phyloP scores from a whole-genome alignment of 1,284 basidiomycete species.

The Fomitopsis betulina region DNA sequence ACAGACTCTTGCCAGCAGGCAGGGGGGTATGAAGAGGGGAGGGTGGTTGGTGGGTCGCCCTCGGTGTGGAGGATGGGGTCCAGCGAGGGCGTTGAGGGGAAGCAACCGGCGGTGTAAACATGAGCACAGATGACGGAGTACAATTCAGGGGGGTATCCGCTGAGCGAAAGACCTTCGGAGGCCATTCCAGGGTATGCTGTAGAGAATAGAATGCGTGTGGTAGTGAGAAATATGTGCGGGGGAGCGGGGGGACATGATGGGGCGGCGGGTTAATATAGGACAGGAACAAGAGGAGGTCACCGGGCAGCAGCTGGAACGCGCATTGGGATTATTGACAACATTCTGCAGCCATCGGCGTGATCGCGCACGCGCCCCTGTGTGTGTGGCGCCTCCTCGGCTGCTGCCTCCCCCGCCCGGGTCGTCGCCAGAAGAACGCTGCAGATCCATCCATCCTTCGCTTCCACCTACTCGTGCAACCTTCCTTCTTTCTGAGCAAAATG shows the following conservation, averaged over 20 bases:
- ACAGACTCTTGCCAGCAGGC: slow-evolving; percentile 62
- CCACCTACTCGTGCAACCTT: not conserved
- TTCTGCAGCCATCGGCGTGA: slow-evolving; percentile 7
- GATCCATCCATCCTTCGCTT: not conserved
- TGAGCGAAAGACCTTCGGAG: slow-evolving; percentile 17
- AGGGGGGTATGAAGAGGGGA: slow-evolving; percentile 68
- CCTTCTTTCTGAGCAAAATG: not conserved
- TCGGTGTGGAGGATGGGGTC: slow-evolving; percentile 60
- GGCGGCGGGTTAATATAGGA: not conserved
- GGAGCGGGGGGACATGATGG: slow-evolving; percentile 1
- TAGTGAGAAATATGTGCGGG: not conserved
- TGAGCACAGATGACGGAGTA: slow-evolving; percentile 64
- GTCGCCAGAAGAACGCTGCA: not conserved
- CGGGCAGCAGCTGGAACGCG: not conserved
- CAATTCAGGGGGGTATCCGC: slow-evolving; percentile 54
- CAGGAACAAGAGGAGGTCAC: slow-evolving; percentile 1
- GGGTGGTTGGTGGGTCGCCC: slow-evolving; percentile 47
- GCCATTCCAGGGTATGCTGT: slow-evolving; percentile 9
- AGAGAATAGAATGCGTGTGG: not conserved
- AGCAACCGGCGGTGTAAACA: slow-evolving; percentile 57
- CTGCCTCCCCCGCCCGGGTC: too few species aligned
- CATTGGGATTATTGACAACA: slow-evolving; percentile 2
- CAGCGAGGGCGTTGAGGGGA: slow-evolving; percentile 51
- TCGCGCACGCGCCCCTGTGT: slow-evolving; percentile 5
- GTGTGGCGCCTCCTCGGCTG: not conserved